These are phyloP conservation scores for Smallanthus sonchifolius DNA, from an alignment of 129 eudicot species.

Conservation along the genomic window DNA sequence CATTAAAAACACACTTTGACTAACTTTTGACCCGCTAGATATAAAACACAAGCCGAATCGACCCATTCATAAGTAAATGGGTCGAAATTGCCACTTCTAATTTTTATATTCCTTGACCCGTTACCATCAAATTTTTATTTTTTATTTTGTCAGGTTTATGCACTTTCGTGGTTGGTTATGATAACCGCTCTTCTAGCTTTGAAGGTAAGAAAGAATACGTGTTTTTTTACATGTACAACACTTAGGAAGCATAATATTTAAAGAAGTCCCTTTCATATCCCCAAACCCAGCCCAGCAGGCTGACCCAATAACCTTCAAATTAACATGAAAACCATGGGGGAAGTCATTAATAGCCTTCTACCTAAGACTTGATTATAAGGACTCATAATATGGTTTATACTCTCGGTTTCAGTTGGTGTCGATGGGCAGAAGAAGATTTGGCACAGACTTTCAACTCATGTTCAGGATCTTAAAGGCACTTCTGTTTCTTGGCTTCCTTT, in stretches of 20 bases:
- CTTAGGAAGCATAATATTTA: conserved; percentile 8
- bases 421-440: conserved; percentile 86
- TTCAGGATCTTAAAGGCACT: conserved; percentile 92
- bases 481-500: conserved; percentile 85
- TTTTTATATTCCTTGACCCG: not conserved
- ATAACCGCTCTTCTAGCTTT: conserved; percentile 59
- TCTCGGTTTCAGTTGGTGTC: conserved; percentile 67
- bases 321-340: not conserved
- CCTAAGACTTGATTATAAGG: not conserved
- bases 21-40: not conserved
- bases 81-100: not conserved
- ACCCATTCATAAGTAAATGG: not conserved
- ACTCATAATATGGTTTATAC: not conserved
- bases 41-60: not conserved
- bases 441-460: conserved; percentile 96
- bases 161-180: conserved; percentile 91
- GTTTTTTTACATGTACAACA: conserved; percentile 11
- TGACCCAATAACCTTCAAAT: not conserved
- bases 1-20: not conserved
- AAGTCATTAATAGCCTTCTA: not conserved
- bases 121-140: conserved; percentile 3
- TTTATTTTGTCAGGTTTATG: conserved; percentile 57
- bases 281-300: not conserved
- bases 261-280: not conserved
- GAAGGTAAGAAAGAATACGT: conserved; percentile 58